Conservation (phyloP, 441 rosid species). For the Lepidium campestre region DNA sequence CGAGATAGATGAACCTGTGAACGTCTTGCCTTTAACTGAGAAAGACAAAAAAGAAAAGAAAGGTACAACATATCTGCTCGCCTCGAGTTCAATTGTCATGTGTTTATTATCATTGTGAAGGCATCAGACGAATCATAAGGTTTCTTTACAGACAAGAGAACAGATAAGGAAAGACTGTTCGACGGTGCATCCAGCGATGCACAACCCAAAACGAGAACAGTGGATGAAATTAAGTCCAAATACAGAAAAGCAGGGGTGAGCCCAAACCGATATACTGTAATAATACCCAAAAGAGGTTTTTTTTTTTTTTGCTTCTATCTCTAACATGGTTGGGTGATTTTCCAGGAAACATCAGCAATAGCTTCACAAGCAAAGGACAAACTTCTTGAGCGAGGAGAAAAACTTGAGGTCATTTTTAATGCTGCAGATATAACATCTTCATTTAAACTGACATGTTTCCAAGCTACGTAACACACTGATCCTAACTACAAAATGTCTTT, state of each 20-base stretch:
- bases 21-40: slow-evolving; percentile 34
- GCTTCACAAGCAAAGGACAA: slow-evolving; percentile 79
- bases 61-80: slow-evolving; percentile 29
- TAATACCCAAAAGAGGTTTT: not conserved
- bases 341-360: slow-evolving; percentile 73
- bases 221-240: slow-evolving; percentile 85
- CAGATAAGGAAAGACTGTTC: slow-evolving; percentile 59
- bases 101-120: not conserved
- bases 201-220: slow-evolving; percentile 64
- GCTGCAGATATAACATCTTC: not conserved
- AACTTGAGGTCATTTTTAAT: slow-evolving; percentile 54
- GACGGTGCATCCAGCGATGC: slow-evolving; percentile 60
- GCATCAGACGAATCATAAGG: slow-evolving; percentile 11
- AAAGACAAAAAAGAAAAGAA: slow-evolving; percentile 36
- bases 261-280: not conserved
- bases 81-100: not conserved
- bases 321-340: slow-evolving; percentile 22
- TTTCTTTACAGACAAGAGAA: slow-evolving; percentile 43
- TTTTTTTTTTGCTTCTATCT: not conserved
- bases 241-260: slow-evolving; percentile 72
- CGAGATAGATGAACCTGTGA: slow-evolving; percentile 53
- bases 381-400: slow-evolving; percentile 77
- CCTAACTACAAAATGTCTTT: slow-evolving; percentile 3
- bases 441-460: not conserved
- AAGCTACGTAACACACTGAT: not conserved